A percentile compares a stretch with the other conserved stretches of the same genome.
phyloP scores from a whole-genome alignment of 352 stramenopile genomes.

The Phytophthora uliginosa region DNA sequence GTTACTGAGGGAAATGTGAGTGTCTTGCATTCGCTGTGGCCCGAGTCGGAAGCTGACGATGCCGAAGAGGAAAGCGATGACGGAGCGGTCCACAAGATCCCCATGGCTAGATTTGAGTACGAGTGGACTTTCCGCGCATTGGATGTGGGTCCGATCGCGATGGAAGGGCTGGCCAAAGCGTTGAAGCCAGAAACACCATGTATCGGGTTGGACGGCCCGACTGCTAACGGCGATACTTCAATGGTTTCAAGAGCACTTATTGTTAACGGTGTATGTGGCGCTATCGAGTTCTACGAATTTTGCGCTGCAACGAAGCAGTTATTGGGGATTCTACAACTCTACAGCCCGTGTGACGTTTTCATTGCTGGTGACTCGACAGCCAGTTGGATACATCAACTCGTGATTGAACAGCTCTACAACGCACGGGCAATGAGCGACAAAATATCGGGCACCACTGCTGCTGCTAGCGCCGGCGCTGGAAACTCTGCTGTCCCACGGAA shows the following conservation, averaged over 20 bases:
- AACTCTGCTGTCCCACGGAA: not conserved
- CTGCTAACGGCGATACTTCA: not conserved
- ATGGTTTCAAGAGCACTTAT: slow-evolving; percentile 34
- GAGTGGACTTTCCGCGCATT: slow-evolving; percentile 76
- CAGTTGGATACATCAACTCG: slow-evolving; percentile 32
- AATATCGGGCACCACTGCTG: not conserved
- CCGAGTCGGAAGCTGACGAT: slow-evolving; percentile 42
- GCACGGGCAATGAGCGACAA: slow-evolving; percentile 4
- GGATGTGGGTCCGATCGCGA: slow-evolving; percentile 68
- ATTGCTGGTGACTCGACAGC: slow-evolving; percentile 38
- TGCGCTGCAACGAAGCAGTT: slow-evolving; percentile 47
- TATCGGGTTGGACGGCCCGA: slow-evolving; percentile 7
- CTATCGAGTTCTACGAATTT: slow-evolving; percentile 67
- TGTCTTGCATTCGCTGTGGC: slow-evolving; percentile 29
- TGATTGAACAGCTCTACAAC: slow-evolving; percentile 17
- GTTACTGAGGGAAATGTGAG: slow-evolving; percentile 31
- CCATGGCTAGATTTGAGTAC: slow-evolving; percentile 36
- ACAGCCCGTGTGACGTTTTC: slow-evolving; percentile 21
- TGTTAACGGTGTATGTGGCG: slow-evolving; percentile 61
- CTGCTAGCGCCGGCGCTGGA: not conserved
- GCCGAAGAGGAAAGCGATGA: slow-evolving; percentile 37
- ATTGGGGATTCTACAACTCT: slow-evolving; percentile 17
- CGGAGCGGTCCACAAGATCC: not conserved
- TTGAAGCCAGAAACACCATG: not conserved
- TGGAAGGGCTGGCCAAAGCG: slow-evolving; percentile 37